Evolutionary conservation across 495 filamentous ascomycete species (phyloP).

Genomic region (Annulohypoxylon maeteangense): DNA sequence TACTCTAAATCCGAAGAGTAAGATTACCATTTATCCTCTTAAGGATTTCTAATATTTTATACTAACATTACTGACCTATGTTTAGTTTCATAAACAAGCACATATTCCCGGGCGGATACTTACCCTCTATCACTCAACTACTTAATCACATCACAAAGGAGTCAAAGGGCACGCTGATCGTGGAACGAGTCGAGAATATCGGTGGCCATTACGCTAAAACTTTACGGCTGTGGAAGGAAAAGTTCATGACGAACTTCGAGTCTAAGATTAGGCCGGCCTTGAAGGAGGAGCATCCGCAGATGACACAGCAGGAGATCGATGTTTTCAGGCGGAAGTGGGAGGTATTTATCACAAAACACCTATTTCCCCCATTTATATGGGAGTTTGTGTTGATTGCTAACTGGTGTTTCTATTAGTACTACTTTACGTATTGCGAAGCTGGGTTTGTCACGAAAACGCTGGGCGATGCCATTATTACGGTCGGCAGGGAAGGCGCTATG

Average conservation of each 20-base stretch:
- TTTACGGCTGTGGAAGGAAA: slow-evolving; percentile 72
- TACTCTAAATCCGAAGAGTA: slow-evolving; percentile 60
- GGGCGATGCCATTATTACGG: slow-evolving; percentile 74
- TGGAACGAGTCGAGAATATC: slow-evolving; percentile 73
- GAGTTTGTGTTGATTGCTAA: neutral
- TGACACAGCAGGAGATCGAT: slow-evolving; percentile 68
- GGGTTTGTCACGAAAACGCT: slow-evolving; percentile 76
- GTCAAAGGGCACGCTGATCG: slow-evolving; percentile 66
- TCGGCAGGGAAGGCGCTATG: slow-evolving; percentile 72
- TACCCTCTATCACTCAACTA: slow-evolving; percentile 72
- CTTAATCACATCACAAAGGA: slow-evolving; percentile 67
- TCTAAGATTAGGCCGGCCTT: slow-evolving; percentile 65
- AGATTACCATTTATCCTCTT: slow-evolving; percentile 32
- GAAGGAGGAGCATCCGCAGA: slow-evolving; percentile 60
- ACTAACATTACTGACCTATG: slow-evolving; percentile 47
- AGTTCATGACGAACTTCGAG: slow-evolving; percentile 70
- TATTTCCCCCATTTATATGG: neutral
- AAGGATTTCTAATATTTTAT: neutral
- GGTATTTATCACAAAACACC: slow-evolving; percentile 47
- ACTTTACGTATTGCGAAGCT: slow-evolving; percentile 78
- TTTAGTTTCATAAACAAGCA: slow-evolving; percentile 74
- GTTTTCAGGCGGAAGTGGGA: slow-evolving; percentile 76
- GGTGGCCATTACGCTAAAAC: slow-evolving; percentile 77
- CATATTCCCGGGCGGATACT: slow-evolving; percentile 79
- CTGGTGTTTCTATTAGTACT: slow-evolving; percentile 61